phyloP scores from a whole-genome alignment of 176 grass and related monocot genomes.

The Saccharum spontaneum region DNA sequence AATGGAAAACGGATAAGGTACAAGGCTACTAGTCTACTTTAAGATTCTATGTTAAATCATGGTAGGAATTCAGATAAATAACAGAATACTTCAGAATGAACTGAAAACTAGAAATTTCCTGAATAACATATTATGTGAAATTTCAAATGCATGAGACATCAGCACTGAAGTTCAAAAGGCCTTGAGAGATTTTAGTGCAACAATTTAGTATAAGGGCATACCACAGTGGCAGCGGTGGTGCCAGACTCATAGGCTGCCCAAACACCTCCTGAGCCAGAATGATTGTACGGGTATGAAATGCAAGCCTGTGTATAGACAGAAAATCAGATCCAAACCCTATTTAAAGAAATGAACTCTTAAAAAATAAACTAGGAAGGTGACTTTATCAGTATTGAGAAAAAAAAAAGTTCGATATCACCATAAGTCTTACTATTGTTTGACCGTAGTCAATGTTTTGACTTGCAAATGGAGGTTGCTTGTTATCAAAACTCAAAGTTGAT shows the following conservation, averaged over 20 bases:
- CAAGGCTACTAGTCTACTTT: background rate
- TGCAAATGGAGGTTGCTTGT: conserved; percentile 40
- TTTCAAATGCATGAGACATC: background rate
- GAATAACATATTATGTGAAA: background rate
- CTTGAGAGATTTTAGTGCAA: background rate
- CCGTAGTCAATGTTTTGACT: conserved; percentile 45
- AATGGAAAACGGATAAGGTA: background rate
- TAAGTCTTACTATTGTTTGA: conserved; percentile 52
- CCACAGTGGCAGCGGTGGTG: conserved; percentile 14
- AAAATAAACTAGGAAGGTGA: background rate
- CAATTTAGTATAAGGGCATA: conserved; percentile 24
- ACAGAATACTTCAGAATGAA: background rate
- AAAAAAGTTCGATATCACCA: background rate
- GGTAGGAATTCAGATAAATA: background rate
- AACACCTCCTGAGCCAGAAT: conserved; percentile 42
- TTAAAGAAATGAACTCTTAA: background rate
- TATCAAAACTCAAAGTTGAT: conserved; percentile 42
- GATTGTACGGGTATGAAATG: conserved; percentile 47
- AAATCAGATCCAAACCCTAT: conserved; percentile 9
- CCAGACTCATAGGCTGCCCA: conserved; percentile 40
- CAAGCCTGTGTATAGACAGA: conserved; percentile 30
- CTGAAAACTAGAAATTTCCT: background rate
- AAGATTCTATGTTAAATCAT: background rate
- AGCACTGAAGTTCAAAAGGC: background rate
- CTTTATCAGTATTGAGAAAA: background rate